phyloP scores from a whole-genome alignment of 106 monocot genomes.

The Allium fistulosum region DNA sequence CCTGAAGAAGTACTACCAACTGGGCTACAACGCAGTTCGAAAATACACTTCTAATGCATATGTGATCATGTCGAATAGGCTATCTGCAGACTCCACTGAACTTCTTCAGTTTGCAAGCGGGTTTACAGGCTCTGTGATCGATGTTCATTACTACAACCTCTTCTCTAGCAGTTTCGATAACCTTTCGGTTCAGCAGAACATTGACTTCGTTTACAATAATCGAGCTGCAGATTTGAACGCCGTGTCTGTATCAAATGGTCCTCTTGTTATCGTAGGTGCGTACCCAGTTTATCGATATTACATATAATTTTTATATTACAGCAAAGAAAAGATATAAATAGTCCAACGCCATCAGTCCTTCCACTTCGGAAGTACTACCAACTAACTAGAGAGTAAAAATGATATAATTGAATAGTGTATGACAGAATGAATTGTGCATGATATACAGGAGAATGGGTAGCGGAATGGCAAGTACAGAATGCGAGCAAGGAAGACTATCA shows the following conservation, averaged over 20 bases:
- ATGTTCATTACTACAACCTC: slow-evolving; percentile 84
- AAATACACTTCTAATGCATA: slow-evolving; percentile 41
- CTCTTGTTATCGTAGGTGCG: slow-evolving; percentile 63
- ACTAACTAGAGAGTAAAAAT: too few species aligned
- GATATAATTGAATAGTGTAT: too few species aligned
- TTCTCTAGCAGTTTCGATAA: slow-evolving; percentile 20
- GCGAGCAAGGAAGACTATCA: slow-evolving; percentile 45
- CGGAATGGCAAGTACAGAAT: slow-evolving; percentile 43
- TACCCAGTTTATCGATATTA: neutral
- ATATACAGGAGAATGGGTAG: slow-evolving; percentile 72
- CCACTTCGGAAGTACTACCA: too few species aligned
- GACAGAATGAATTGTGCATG: too few species aligned
- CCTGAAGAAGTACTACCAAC: slow-evolving; percentile 52
- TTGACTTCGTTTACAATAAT: slow-evolving; percentile 50
- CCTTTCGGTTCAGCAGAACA: slow-evolving; percentile 55
- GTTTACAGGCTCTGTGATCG: slow-evolving; percentile 43
- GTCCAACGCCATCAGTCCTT: too few species aligned
- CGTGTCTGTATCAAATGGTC: slow-evolving; percentile 34
- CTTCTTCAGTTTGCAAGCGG: slow-evolving; percentile 53
- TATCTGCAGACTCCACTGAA: slow-evolving; percentile 23
- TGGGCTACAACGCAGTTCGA: slow-evolving; percentile 51
- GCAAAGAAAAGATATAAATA: too few species aligned
- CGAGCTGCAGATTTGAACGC: slow-evolving; percentile 24
- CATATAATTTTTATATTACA: too few species aligned
- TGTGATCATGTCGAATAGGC: slow-evolving; percentile 74